phyloP scores from a whole-genome alignment of 805 yeast species.

The Ogataea methanolica region DNA sequence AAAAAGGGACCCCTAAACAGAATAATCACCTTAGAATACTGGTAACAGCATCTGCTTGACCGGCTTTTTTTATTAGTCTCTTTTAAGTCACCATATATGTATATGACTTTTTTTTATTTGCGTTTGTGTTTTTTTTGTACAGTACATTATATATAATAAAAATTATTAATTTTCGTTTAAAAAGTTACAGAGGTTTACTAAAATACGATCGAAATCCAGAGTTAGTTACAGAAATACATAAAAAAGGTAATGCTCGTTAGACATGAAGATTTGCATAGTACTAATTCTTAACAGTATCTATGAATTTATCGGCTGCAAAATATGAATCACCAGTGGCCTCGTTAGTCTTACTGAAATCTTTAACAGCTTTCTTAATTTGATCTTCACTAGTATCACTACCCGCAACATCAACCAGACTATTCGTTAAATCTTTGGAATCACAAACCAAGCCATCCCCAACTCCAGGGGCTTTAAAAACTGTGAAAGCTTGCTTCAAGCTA shows the following conservation, averaged over 20 bases:
- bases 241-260: background rate
- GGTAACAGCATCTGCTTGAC: no score
- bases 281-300: slow-evolving; percentile 35
- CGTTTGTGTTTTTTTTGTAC: no score
- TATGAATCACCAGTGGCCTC: slow-evolving; percentile 53
- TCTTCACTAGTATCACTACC: background rate
- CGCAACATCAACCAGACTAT: slow-evolving; percentile 40
- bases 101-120: no score
- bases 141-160: no score
- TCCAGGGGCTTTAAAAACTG: slow-evolving; percentile 38
- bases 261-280: background rate
- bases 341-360: slow-evolving; percentile 49
- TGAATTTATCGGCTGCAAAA: slow-evolving; percentile 61
- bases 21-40: no score
- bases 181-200: no score
- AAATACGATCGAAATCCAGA: no score
- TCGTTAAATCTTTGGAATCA: slow-evolving; percentile 43
- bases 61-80: no score
- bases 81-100: no score
- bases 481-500: slow-evolving; percentile 56
- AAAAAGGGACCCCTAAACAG: no score
- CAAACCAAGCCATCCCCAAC: slow-evolving; percentile 36
- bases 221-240: background rate
- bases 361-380: slow-evolving; percentile 48
- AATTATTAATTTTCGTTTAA: no score